Percentiles rank a stretch among this genome's conserved stretches.
phyloP scores from a whole-genome alignment of 805 yeast species.

The Kodamaea lidongshanica region DNA sequence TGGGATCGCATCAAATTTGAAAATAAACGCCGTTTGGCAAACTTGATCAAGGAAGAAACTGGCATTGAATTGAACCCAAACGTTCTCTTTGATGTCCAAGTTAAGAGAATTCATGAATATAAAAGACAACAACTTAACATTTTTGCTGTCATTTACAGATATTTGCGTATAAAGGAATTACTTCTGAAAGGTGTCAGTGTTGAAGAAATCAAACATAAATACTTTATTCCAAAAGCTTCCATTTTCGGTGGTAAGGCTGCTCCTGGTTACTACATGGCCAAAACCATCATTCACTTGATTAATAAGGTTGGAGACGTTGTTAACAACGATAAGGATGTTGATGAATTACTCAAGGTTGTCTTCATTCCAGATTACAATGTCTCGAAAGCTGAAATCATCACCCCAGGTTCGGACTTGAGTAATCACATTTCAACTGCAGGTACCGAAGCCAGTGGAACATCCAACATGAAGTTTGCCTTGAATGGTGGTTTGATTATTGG shows the following conservation, averaged over 20 bases:
- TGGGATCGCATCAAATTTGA: constrained; percentile 69
- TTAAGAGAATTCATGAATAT: constrained; percentile 91
- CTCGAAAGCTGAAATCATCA: constrained; percentile 85
- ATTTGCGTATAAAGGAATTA: constrained; percentile 66
- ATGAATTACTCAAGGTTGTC: constrained; percentile 73
- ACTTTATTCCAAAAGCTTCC: constrained; percentile 67
- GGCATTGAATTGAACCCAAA: constrained; percentile 63
- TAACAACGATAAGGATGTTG: constrained; percentile 70
- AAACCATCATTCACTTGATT: constrained; percentile 78
- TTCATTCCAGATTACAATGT: constrained; percentile 91
- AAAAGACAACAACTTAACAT: constrained; percentile 92
- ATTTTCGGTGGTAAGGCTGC: constrained; percentile 95
- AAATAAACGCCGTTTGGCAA: constrained; percentile 65
- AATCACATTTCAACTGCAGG: constrained; percentile 97
- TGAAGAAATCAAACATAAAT: constrained; percentile 50
- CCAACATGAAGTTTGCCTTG: constrained; percentile 91
- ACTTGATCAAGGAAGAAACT: constrained; percentile 57
- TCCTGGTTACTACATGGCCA: constrained; percentile 97
- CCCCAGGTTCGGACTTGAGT: constrained; percentile 85
- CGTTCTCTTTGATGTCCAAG: constrained; percentile 85
- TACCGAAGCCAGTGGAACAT: constrained; percentile 94
- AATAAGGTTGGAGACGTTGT: constrained; percentile 77
- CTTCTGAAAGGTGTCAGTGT: constrained; percentile 41
- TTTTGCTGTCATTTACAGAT: constrained; percentile 82
- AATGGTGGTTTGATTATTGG: constrained; percentile 93